Conservation (phyloP, 2,329 filamentous ascomycete species). For the Alternaria sp. region DNA sequence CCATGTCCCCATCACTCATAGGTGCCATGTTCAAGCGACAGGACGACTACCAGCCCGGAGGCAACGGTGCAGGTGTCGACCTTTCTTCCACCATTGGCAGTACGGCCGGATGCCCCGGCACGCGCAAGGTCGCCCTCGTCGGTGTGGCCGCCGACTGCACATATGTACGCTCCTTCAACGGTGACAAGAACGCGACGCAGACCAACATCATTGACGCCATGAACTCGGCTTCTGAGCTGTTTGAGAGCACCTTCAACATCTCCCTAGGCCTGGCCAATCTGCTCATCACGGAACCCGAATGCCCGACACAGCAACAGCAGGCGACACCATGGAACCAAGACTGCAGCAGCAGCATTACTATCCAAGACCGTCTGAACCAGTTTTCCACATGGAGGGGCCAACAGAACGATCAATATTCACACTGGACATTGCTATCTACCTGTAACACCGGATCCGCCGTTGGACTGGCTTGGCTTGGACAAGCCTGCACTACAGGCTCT, state of each 20-base stretch:
- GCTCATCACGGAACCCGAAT: constrained; percentile 75
- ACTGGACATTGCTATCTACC: constrained; percentile 87
- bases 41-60: constrained; percentile 70
- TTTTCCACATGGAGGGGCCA: constrained; percentile 89
- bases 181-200: constrained; percentile 71
- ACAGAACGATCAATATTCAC: constrained; percentile 80
- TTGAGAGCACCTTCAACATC: constrained; percentile 92
- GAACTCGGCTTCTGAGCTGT: constrained; percentile 85
- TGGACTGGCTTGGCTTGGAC: constrained; percentile 90
- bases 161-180: constrained; percentile 76
- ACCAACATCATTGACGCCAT: constrained; percentile 82
- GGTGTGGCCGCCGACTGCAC: constrained; percentile 93
- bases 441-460: constrained; percentile 85
- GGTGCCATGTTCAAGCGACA: constrained; percentile 71
- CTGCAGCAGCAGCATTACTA: constrained; percentile 67
- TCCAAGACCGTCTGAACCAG: constrained; percentile 79
- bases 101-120: constrained; percentile 82
- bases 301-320: constrained; percentile 70
- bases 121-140: constrained; percentile 88
- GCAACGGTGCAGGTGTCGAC: constrained; percentile 82
- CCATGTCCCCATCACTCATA: constrained; percentile 65
- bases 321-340: constrained; percentile 83
- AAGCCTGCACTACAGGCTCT: constrained; percentile 73
- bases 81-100: constrained; percentile 79
- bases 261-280: constrained; percentile 88